Conservation (phyloP, 2,329 filamentous ascomycete genomes). For the Colletotrichum sp. region DNA sequence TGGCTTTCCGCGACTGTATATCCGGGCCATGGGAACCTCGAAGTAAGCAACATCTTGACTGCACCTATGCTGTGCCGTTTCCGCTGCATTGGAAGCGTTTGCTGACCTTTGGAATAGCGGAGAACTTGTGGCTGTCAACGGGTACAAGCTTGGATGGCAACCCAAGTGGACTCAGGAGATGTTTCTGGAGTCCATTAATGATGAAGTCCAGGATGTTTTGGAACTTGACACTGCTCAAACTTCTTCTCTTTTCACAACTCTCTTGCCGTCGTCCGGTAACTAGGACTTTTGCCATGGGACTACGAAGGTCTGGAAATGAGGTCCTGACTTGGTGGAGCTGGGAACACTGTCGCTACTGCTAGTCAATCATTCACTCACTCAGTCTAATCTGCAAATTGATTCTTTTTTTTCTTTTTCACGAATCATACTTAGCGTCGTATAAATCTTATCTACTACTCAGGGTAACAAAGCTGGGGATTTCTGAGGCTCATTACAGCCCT, state of each 20-base stretch:
- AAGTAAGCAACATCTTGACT: slow-evolving; percentile 23
- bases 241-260: background rate
- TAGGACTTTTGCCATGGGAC: background rate
- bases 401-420: background rate
- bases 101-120: background rate
- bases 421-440: background rate
- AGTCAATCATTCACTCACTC: background rate
- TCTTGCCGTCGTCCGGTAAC: background rate
- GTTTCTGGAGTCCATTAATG: slow-evolving; percentile 28
- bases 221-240: slow-evolving; percentile 19
- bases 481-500: background rate
- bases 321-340: background rate
- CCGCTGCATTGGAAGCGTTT: background rate
- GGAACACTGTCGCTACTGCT: background rate
- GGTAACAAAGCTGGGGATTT: background rate
- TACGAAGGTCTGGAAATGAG: background rate
- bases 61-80: background rate
- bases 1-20: slow-evolving; percentile 30
- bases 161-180: slow-evolving; percentile 29
- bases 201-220: slow-evolving; percentile 28
- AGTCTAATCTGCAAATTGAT: background rate
- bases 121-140: slow-evolving; percentile 25
- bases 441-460: background rate
- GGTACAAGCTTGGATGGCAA: slow-evolving; percentile 29
- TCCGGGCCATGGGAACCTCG: slow-evolving; percentile 29